These are phyloP conservation scores for Tinospora cordifolia DNA, from an alignment of 164 flowering plant genomes.

Conservation along the genomic window DNA sequence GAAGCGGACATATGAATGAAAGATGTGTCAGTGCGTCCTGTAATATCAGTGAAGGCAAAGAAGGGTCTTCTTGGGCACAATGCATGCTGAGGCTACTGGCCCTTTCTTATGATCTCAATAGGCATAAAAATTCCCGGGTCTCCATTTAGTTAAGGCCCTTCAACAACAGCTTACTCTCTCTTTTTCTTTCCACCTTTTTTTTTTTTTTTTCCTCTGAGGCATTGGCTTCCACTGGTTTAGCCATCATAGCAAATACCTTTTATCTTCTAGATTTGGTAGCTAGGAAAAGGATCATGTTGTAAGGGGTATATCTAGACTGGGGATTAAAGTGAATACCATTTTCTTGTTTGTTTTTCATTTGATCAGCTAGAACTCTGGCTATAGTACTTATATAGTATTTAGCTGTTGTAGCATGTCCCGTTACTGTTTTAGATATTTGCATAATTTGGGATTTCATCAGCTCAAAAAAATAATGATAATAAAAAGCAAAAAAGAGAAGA, in stretches of 20 bases:
- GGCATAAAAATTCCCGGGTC: neutral
- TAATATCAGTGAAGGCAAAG: neutral
- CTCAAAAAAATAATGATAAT: too few relatives aligned
- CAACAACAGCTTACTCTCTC: neutral
- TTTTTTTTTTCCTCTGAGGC: neutral
- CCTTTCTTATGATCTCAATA: neutral
- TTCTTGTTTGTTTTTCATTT: neutral
- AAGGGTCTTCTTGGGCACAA: neutral
- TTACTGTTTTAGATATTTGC: too few relatives aligned
- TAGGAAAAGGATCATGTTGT: neutral
- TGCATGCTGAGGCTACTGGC: neutral
- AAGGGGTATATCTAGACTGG: neutral
- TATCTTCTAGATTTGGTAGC: slow-evolving; percentile 1
- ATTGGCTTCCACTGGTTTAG: neutral
- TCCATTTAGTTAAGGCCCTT: neutral
- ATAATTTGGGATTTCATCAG: too few relatives aligned
- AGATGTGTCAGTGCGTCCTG: neutral
- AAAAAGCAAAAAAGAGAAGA: too few relatives aligned
- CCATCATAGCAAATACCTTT: neutral
- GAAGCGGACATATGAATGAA: slow-evolving; percentile 68
- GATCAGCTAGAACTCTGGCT: neutral
- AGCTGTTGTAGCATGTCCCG: too few relatives aligned
- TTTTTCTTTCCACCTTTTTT: neutral
- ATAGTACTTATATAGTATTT: too few relatives aligned
- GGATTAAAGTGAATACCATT: neutral